Base-by-base conservation (phyloP, 352 stramenopile genomes). In the Thalassiosira ordinaria region DNA sequence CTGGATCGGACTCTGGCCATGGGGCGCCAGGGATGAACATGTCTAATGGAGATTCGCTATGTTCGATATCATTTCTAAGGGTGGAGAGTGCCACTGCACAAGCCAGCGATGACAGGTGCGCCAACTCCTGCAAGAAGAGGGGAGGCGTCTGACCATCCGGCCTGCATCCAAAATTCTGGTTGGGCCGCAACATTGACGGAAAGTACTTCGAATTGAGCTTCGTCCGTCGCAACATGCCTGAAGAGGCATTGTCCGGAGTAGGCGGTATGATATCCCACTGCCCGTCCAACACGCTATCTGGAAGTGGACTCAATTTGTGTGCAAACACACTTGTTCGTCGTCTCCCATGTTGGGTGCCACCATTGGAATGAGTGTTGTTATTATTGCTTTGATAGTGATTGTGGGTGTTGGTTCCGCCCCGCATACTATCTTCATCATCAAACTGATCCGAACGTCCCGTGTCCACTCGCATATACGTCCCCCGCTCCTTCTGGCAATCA, bases 51-150 rank as follows among this genome's bases (percentile, higher is more conserved):
- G 65, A 85, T 24, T 82, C 76, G 26, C 47, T 55, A 13, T 61
- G 46, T 46, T 84, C 67, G 27, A 77, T 46, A 52, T 85, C 77
- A 65, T 88, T 88, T 14, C 81, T n/a, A 1, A 88, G 41, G 20
- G 81, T 86, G 8, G 70, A 80, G 6, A 88, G 55, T 31, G 81
- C 65, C 37, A 88, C 81, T 1, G 81, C 81, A 24, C 37, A 71
- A 14, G 68, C 33, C 0, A 88, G 76, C 26, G 75, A 85, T 9
- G 70, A 66, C 1, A 82, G 63, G 46, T 88, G 81, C 2, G 62
- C 71, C 13, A 88, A 55, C 39, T 88, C 81, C 51, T 88, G 81
- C 0, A 88, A 52, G 65, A 85, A 88, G 0, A 88, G 67, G 1
- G 69, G 65, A 22, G 81, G 81, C 9, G 81, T 88, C 6, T 35